These are phyloP conservation scores for Podila epigama DNA, from an alignment of 192 early-diverging fungal species.

Conservation along the genomic window DNA sequence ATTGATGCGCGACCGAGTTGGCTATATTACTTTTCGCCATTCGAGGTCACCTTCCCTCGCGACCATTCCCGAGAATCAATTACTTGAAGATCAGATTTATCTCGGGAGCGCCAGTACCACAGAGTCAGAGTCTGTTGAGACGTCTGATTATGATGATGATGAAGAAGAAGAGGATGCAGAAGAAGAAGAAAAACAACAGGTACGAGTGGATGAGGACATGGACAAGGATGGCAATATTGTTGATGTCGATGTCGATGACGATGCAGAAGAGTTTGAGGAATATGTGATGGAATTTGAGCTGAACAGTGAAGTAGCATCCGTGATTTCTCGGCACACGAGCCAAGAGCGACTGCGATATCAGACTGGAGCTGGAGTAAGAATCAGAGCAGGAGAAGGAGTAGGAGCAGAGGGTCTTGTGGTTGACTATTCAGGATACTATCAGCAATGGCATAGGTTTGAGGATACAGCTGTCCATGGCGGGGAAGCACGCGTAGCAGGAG, in stretches of 20 bases:
- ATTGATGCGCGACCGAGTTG: conserved; percentile 22
- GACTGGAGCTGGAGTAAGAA: background rate
- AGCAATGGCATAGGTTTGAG: no score
- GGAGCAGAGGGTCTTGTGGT: no score
- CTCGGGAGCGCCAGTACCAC: background rate
- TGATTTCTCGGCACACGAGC: background rate
- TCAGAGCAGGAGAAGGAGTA: no score
- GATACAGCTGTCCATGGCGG: no score
- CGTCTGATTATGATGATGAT: no score
- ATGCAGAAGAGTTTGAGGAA: background rate
- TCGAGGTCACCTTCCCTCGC: conserved; percentile 41
- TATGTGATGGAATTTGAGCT: background rate
- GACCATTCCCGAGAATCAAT: conserved; percentile 21
- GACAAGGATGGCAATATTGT: no score
- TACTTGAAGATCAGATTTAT: background rate
- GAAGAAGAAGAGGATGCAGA: background rate
- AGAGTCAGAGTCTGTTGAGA: no score
- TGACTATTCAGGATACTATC: no score
- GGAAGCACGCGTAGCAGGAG: no score
- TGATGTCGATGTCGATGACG: no score
- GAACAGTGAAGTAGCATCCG: background rate
- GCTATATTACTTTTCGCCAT: conserved; percentile 45
- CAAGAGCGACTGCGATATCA: background rate
- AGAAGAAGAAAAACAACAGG: background rate
- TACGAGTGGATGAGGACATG: no score